Base-by-base conservation (phyloP, 192 early-diverging fungal species). In the Podila verticillata region DNA sequence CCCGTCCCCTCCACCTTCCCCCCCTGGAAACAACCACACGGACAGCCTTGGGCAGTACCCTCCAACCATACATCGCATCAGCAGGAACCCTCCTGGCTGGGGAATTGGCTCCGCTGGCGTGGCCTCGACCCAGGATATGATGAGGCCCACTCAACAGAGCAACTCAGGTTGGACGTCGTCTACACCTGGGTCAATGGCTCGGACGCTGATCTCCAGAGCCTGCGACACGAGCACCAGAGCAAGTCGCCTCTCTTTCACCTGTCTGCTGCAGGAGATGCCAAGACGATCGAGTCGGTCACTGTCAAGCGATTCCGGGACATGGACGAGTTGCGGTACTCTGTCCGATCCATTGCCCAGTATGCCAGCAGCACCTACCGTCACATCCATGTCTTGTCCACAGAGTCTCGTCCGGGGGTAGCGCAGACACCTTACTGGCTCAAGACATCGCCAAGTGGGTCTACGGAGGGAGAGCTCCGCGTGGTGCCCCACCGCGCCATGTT, bases 111-210 rank as follows among this genome's bases (percentile, higher is more conserved):
- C 31, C 58, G 77, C 9, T 80, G 77, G 77, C 51, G 77, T n/a
- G 66, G 66, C 34, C 51, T 80, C 26, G 66, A 80, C n/a, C 32
- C 61, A 0, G 47, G 65, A 7, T 63, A 61, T 28, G 60, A 19
- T 7, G 61, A 72, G 30, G 58, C 26, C n/a, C 35, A 36, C 5
- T 17, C 22, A 5, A 26, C 30, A 58, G 48, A 66, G 10, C 15
- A 58, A 20, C 54, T 26, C 3, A 26, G 31, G 26, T 66, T 78
- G 22, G 84, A 85, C 29, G 58, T 82, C 24, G 67, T 85, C 36
- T 85, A 85, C 49, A 85, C 80, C 22, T 85, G 84, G 84, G 84
- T 85, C 28, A 85, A 85, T 63, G 84, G 84, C 29, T 82, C 79
- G 0, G 84, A 85, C 36, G 39, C 70, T 13, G 39, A 49, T 4